These are phyloP conservation scores for Pistacia vera DNA, from an alignment of 345 rosid species.

Conservation along the genomic window DNA sequence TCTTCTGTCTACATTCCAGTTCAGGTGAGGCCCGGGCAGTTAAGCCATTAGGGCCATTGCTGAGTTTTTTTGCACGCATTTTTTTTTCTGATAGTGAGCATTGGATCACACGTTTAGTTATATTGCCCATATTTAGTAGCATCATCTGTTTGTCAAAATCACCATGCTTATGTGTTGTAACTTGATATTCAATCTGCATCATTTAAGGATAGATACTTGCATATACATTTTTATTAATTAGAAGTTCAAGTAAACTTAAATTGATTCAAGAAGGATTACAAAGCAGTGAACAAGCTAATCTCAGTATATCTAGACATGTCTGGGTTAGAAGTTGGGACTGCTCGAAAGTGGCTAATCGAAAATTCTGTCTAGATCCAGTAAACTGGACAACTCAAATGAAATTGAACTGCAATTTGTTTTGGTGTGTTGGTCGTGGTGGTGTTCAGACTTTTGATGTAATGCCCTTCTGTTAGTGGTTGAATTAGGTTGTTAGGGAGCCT, in stretches of 20 bases:
- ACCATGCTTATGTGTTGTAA: background rate
- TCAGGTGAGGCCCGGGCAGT: constrained; percentile 54
- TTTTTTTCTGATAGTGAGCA: background rate
- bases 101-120: background rate
- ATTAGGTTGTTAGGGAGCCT: background rate
- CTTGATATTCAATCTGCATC: constrained; percentile 11
- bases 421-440: background rate
- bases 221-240: background rate
- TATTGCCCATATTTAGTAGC: background rate
- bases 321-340: too few relatives aligned
- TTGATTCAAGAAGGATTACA: too few relatives aligned
- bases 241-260: too few relatives aligned
- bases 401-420: constrained; percentile 3
- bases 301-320: too few relatives aligned
- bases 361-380: constrained; percentile 3
- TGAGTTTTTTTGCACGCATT: constrained; percentile 5
- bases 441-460: background rate
- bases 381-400: constrained; percentile 2
- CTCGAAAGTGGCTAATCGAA: background rate
- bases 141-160: constrained; percentile 2
- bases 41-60: constrained; percentile 17
- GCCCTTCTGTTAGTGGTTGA: background rate
- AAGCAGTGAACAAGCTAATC: too few relatives aligned
- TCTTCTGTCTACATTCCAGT: constrained; percentile 80
- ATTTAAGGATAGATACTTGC: background rate